A percentile compares a stretch with the other conserved stretches of the same genome.
These are phyloP conservation scores for Talaromyces albobiverticillius DNA, from an alignment of 2,329 filamentous ascomycete species.

Conservation along the genomic window DNA sequence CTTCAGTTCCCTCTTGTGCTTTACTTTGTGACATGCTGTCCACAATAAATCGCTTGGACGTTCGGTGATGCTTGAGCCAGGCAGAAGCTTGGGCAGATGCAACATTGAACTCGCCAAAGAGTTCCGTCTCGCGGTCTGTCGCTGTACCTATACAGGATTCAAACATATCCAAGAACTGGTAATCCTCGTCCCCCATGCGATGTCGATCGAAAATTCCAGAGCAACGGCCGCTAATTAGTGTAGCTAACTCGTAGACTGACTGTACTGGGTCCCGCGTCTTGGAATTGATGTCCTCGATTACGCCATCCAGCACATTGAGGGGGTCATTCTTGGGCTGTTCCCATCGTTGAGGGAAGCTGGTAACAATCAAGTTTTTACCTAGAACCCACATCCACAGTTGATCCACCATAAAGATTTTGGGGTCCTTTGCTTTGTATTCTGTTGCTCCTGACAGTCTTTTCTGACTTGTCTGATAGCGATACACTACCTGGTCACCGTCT, in stretches of 20 bases:
- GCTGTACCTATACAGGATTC: conserved; percentile 58
- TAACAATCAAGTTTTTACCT: conserved; percentile 56
- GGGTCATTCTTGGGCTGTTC: conserved; percentile 60
- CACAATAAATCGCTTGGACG: conserved; percentile 32
- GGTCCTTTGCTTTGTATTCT: conserved; percentile 38
- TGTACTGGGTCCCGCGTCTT: conserved; percentile 59
- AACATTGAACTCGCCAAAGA: conserved; percentile 59
- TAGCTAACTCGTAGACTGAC: conserved; percentile 62
- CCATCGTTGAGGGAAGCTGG: conserved; percentile 38
- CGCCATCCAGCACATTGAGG: conserved; percentile 58
- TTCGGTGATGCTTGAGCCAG: conserved; percentile 53
- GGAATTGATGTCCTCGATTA: conserved; percentile 65
- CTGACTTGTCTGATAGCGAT: conserved; percentile 54
- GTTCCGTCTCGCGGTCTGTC: conserved; percentile 54
- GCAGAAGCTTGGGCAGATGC: conserved; percentile 57
- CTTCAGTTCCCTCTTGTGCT: not conserved
- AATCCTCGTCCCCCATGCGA: conserved; percentile 56
- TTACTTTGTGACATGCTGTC: conserved; percentile 16
- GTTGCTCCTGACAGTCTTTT: conserved; percentile 35
- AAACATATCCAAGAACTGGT: conserved; percentile 67
- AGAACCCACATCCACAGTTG: conserved; percentile 67
- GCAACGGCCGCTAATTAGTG: conserved; percentile 60
- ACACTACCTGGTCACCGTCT: conserved; percentile 64
- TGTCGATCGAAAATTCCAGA: conserved; percentile 61
- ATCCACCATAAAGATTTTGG: conserved; percentile 67